Evolutionary conservation across 164 flowering plant genomes (phyloP).

Genomic region (Macadamia tetraphylla): DNA sequence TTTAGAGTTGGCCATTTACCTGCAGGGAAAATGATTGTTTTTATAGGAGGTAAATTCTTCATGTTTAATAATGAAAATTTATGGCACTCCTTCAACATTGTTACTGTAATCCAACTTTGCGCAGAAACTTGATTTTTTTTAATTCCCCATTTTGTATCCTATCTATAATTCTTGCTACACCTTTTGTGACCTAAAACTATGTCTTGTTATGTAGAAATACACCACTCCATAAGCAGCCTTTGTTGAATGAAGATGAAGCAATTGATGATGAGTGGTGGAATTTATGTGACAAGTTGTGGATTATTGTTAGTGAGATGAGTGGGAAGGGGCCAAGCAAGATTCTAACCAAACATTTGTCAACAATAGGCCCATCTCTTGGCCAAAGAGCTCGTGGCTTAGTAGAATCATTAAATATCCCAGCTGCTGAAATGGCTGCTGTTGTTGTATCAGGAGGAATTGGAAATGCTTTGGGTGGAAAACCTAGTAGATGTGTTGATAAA

Average conservation of each 20-base stretch:
- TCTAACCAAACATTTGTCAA: constrained; percentile 47
- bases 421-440: constrained; percentile 99
- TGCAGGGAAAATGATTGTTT: neutral
- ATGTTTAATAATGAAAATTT: neutral
- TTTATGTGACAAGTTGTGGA: constrained; percentile 81
- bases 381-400: constrained; percentile 99
- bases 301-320: constrained; percentile 63
- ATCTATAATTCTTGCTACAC: neutral
- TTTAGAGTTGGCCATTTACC: too few species aligned
- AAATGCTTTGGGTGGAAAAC: constrained; percentile 80
- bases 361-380: constrained; percentile 72
- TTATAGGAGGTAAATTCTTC: neutral
- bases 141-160: neutral
- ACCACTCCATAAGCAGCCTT: constrained; percentile 16
- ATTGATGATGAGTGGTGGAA: constrained; percentile 74
- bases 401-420: constrained; percentile 95
- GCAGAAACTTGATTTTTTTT: neutral
- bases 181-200: constrained; percentile 3
- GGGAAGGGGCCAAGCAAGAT: constrained; percentile 77
- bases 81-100: too few species aligned
- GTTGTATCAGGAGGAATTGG: constrained; percentile 97
- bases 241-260: constrained; percentile 31
- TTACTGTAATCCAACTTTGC: neutral
- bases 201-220: constrained; percentile 24
- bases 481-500: constrained; percentile 71